A percentile compares a stretch with the other conserved stretches of the same genome.
These are phyloP conservation scores for Primulina eburnea DNA, from an alignment of 257 asterid genomes.

Conservation along the genomic window DNA sequence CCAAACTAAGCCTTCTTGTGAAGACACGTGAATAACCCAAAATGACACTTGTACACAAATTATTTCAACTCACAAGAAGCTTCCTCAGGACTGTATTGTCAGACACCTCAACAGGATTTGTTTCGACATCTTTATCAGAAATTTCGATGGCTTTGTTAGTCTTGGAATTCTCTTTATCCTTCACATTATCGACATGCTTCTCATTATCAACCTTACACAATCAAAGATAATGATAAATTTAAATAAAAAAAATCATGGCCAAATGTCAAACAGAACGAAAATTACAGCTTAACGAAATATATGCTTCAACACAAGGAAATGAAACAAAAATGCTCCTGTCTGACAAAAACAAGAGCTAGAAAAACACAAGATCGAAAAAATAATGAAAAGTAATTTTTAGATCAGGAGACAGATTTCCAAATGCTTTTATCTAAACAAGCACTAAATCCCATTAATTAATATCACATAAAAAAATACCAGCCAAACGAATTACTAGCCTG, in stretches of 20 bases:
- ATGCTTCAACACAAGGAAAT: background rate
- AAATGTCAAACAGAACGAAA: slow-evolving; percentile 5
- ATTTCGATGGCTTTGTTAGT: slow-evolving; percentile 34
- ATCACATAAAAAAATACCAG: background rate
- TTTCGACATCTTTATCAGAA: slow-evolving; percentile 36
- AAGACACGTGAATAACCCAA: slow-evolving; percentile 26
- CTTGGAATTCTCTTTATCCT: slow-evolving; percentile 41
- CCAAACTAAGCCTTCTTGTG: slow-evolving; percentile 29
- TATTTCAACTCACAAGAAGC: slow-evolving; percentile 92
- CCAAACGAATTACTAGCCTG: background rate
- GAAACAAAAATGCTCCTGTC: background rate
- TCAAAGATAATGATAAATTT: background rate
- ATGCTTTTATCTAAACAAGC: background rate
- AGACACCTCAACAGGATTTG: slow-evolving; percentile 40
- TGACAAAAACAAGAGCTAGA: background rate
- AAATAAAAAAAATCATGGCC: background rate
- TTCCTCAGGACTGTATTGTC: slow-evolving; percentile 68
- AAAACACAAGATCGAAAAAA: background rate
- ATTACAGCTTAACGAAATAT: slow-evolving; percentile 1
- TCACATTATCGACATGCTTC: slow-evolving; percentile 41
- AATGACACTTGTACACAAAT: slow-evolving; percentile 33
- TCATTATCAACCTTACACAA: slow-evolving; percentile 46
- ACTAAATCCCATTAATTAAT: background rate
- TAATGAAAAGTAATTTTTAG: background rate
- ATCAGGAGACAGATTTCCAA: slow-evolving; percentile 1